These are phyloP conservation scores for Paratinospora sagittata DNA, from an alignment of 164 flowering plant genomes.

Conservation along the genomic window DNA sequence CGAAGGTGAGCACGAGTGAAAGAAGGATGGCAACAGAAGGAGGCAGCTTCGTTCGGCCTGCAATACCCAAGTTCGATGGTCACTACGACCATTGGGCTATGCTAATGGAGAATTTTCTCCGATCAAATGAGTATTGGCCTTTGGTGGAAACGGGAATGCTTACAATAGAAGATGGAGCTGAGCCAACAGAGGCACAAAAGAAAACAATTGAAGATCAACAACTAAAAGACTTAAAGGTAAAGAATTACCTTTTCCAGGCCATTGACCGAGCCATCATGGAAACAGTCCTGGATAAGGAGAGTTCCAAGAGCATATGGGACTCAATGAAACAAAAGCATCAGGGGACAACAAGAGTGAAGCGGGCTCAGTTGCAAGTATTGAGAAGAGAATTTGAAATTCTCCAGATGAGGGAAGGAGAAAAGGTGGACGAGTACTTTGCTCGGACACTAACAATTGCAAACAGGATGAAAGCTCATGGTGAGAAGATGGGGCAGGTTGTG, in stretches of 20 bases:
- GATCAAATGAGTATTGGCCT: slow-evolving; percentile 1
- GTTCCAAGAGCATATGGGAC: background rate
- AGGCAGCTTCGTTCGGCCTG: too few relatives aligned
- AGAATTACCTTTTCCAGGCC: too few relatives aligned
- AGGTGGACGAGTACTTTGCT: slow-evolving; percentile 1
- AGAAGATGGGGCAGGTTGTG: background rate
- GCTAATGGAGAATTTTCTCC: background rate
- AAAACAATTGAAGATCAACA: background rate
- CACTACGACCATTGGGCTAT: background rate
- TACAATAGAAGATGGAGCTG: background rate
- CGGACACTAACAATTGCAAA: background rate
- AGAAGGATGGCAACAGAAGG: too few relatives aligned
- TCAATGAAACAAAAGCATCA: background rate
- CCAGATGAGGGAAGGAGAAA: background rate
- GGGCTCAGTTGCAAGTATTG: background rate
- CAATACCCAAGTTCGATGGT: too few relatives aligned
- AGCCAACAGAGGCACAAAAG: background rate
- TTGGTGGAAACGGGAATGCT: slow-evolving; percentile 1
- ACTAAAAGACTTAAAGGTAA: background rate
- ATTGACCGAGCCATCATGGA: background rate
- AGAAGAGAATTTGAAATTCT: slow-evolving; percentile 1
- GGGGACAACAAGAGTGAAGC: background rate
- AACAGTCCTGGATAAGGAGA: background rate
- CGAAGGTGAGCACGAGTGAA: too few relatives aligned
- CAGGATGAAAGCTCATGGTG: background rate